Evolutionary conservation across 179 eudicot genomes (phyloP).

Genomic region (Camellia oleifera): DNA sequence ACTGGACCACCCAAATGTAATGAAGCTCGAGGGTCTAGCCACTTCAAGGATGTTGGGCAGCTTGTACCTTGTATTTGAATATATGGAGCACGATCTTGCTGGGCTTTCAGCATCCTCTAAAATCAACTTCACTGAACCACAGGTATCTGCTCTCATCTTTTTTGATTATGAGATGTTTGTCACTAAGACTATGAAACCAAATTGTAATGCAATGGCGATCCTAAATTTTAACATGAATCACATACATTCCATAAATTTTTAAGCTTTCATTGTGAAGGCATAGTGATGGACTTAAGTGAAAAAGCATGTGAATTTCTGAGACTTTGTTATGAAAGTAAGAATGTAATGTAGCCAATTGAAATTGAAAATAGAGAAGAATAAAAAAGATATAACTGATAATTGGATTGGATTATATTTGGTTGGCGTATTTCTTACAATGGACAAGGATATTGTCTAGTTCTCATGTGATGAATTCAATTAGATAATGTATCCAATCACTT

Average conservation of each 20-base stretch:
- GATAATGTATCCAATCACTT: not conserved
- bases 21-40: slow-evolving; percentile 56
- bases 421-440: not conserved
- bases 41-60: slow-evolving; percentile 48
- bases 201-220: slow-evolving; percentile 5
- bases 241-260: not conserved
- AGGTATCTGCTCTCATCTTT: slow-evolving; percentile 27
- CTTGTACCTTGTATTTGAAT: slow-evolving; percentile 60
- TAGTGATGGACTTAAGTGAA: not conserved
- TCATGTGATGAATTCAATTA: not conserved
- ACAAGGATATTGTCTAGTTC: not conserved
- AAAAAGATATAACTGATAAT: not conserved
- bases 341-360: not conserved
- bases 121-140: slow-evolving; percentile 53
- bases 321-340: not conserved
- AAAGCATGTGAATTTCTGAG: not conserved
- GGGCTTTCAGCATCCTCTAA: slow-evolving; percentile 49
- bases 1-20: slow-evolving; percentile 55
- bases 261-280: not conserved
- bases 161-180: not conserved
- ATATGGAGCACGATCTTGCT: slow-evolving; percentile 64
- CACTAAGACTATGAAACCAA: not conserved
- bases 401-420: not conserved
- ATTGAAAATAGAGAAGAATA: not conserved
- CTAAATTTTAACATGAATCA: not conserved